Evolutionary conservation across 257 asterid genomes (phyloP).

Genomic region (Solanum bulbocastanum): DNA sequence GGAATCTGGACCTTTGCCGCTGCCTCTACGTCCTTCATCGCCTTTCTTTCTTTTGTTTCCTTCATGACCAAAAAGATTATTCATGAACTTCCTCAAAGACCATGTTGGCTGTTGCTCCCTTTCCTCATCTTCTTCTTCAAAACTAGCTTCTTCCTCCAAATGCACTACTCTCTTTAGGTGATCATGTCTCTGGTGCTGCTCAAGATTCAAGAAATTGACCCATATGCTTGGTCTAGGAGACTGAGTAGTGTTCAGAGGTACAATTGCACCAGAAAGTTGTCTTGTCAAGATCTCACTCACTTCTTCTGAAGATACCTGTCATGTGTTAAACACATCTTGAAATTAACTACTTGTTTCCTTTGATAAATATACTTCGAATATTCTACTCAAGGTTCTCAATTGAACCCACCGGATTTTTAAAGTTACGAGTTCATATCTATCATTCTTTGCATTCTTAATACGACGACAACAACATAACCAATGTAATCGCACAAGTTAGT

Average conservation of each 20-base stretch:
- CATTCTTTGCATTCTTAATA: not conserved
- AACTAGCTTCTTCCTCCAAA: not conserved
- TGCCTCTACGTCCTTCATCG: not conserved
- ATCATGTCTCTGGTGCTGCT: conserved; percentile 19
- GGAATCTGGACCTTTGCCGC: conserved; percentile 40
- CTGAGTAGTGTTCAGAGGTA: conserved; percentile 18
- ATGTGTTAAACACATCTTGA: not conserved
- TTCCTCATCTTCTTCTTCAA: not conserved
- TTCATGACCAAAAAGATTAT: conserved; percentile 23
- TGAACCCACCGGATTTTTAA: not conserved
- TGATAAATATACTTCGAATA: not conserved
- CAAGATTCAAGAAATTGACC: conserved; percentile 44
- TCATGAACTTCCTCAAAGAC: conserved; percentile 52
- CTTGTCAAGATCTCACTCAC: conserved; percentile 27
- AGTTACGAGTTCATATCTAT: not conserved
- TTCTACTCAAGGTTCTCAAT: not conserved
- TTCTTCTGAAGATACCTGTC: conserved; percentile 47
- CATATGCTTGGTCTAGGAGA: conserved; percentile 36
- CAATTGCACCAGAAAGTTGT: conserved; percentile 48
- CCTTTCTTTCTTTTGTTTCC: not conserved
- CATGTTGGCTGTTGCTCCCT: conserved; percentile 23
- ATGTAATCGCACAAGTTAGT: too few species aligned
- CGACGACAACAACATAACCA: not conserved
- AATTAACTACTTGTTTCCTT: not conserved
- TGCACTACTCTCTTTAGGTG: conserved; percentile 39